These are phyloP conservation scores for Pythium diclinum DNA, from an alignment of 352 stramenopile genomes.

Conservation along the genomic window DNA sequence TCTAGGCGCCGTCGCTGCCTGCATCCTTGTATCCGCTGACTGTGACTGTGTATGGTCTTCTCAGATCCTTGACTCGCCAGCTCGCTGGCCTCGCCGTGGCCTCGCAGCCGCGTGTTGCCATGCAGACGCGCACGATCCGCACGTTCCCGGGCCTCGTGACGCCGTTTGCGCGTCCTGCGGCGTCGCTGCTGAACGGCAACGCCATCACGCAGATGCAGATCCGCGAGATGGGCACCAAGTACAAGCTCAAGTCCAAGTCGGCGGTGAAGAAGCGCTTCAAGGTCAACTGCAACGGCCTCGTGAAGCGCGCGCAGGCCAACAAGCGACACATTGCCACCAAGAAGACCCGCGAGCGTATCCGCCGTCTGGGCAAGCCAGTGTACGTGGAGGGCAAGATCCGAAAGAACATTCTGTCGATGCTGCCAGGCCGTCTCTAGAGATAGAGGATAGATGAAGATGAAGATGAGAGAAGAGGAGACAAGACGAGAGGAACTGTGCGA, in stretches of 20 bases:
- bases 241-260: constrained; percentile 84
- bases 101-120: constrained; percentile 29
- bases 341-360: constrained; percentile 79
- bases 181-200: constrained; percentile 29
- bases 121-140: constrained; percentile 12
- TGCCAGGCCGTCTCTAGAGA: constrained; percentile 27
- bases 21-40: not conserved
- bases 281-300: constrained; percentile 74
- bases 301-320: constrained; percentile 76
- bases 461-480: constrained; percentile 1
- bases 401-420: constrained; percentile 81
- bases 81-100: constrained; percentile 48
- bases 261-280: constrained; percentile 84
- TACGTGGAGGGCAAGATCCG: constrained; percentile 72
- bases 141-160: constrained; percentile 14
- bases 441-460: not conserved
- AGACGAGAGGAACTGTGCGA: not conserved
- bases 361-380: constrained; percentile 66
- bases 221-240: constrained; percentile 50
- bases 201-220: constrained; percentile 50
- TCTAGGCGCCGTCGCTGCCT: not conserved
- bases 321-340: constrained; percentile 86
- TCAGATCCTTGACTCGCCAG: constrained; percentile 58
- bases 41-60: not conserved
- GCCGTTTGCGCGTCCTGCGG: constrained; percentile 20